phyloP scores from a whole-genome alignment of 495 filamentous ascomycete species.

The Pseudevernia furfuracea region DNA sequence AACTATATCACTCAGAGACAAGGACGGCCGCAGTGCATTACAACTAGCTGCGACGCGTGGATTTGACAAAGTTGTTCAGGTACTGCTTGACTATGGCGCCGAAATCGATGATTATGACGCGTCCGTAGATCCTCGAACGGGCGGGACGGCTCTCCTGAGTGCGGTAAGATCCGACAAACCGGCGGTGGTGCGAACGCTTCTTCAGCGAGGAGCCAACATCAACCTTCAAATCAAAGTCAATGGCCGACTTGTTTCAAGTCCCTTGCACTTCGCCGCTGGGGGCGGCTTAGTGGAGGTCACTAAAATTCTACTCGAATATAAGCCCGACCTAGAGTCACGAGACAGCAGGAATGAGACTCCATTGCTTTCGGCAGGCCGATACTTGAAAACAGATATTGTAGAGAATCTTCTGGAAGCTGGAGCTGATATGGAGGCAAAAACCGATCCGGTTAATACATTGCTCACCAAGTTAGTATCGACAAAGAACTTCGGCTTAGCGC shows the following conservation, averaged over 20 bases:
- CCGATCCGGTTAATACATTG: no score
- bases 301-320: constrained; percentile 3
- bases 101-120: constrained; percentile 1
- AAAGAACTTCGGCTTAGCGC: no score
- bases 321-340: constrained; percentile 1
- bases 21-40: constrained; percentile 1
- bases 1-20: background rate
- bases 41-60: constrained; percentile 3
- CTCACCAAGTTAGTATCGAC: no score
- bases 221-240: constrained; percentile 4
- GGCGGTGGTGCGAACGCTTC: constrained; percentile 5
- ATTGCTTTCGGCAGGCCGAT: constrained; percentile 3
- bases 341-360: background rate
- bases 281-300: background rate
- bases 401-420: no score
- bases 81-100: constrained; percentile 6
- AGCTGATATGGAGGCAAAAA: no score
- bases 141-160: background rate
- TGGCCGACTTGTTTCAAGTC: background rate
- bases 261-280: constrained; percentile 6
- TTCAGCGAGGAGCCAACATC: background rate
- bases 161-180: constrained; percentile 3
- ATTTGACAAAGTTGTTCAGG: background rate
- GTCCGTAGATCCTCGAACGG: background rate
- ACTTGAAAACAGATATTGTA: background rate